Base-by-base conservation (phyloP, 1,139 yeast genomes). In the Arxiozyma telluris region DNA sequence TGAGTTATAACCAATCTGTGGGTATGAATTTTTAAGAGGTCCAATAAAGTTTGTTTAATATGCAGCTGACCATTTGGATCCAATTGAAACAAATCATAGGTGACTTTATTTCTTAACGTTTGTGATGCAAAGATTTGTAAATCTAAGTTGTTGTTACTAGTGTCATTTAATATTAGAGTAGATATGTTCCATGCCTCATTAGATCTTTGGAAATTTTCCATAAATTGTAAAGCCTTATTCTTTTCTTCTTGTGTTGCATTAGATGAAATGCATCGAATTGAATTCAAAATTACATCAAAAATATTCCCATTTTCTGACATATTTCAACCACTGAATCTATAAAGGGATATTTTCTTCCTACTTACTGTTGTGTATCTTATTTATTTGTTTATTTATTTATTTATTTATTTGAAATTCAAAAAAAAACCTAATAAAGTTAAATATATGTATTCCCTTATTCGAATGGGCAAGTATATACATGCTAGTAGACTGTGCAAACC, bases 101-200 rank as follows among this genome's bases (percentile, higher is more conserved):
- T 85, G 51, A 89, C 75, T 64, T 90, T 90, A 44, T 91, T 84
- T 59, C 96, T 76, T 58, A 94, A 73, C 0, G 98, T 91, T 68
- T 94, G 98, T 1, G 97, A 87, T 11, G 94, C 87, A 73, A 94
- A 93, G 62, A 93, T 74, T 64, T 82, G 83, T 49, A 86, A 71
- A 61, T 84, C 86, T 27, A 78, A 57, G 15, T 76, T 59, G 42
- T 60, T 57, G 7, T 59, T 58, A 21, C 59, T 62, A 8, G 51
- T 45, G 5, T 60, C 60, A 11, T 57, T 52, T 20, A 74, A 62
- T 3, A 71, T 65, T 22, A 63, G 58, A 54, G 70, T 70, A 38
- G 73, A 74, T 1, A 78, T 58, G 25, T 75, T 75, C 94, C 95
- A 87, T 0, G 94, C 85, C 50, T 77, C 82, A 50, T 76, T 72